These are phyloP conservation scores for Ceratobasidium sp. DNA, from an alignment of 1,284 basidiomycete species.

Conservation along the genomic window DNA sequence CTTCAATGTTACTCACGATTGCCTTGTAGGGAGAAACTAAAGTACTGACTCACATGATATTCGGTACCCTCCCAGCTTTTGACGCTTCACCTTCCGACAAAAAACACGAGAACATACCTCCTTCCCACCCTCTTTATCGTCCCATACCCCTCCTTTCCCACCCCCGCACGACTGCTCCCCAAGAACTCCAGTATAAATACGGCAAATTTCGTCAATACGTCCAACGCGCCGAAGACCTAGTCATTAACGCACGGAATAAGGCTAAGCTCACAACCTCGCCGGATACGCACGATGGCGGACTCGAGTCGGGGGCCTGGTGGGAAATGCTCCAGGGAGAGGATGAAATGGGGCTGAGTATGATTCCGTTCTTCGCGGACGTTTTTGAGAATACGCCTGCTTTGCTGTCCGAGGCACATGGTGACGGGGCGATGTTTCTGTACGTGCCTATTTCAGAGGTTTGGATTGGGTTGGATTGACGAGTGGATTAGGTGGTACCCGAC, in stretches of 20 bases:
- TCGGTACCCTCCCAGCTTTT: conserved; percentile 61
- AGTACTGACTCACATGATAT: conserved; percentile 66
- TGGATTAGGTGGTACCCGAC: conserved; percentile 68
- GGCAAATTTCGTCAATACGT: conserved; percentile 58
- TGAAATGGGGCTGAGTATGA: conserved; percentile 59
- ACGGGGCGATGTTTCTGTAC: conserved; percentile 3
- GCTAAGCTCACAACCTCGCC: conserved; percentile 47
- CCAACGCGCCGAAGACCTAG: conserved; percentile 58
- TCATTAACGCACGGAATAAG: conserved; percentile 55
- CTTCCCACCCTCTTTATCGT: conserved; percentile 65
- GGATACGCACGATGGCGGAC: conserved; percentile 55
- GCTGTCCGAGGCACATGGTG: conserved; percentile 55
- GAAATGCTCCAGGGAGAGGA: conserved; percentile 61
- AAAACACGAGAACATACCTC: conserved; percentile 29
- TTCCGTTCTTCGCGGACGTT: conserved; percentile 68
- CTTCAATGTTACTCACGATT: conserved; percentile 5
- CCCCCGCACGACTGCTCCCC: conserved; percentile 57
- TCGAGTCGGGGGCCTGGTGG: conserved; percentile 69
- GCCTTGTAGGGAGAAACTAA: conserved; percentile 59
- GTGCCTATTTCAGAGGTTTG: background rate
- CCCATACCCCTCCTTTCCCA: conserved; percentile 65
- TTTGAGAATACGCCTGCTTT: conserved; percentile 61
- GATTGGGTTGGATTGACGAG: no score
- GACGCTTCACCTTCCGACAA: conserved; percentile 15
- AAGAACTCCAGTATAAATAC: conserved; percentile 49